Evolutionary conservation across 176 grass and related monocot genomes (phyloP).

Genomic region (Carex myosuroides): DNA sequence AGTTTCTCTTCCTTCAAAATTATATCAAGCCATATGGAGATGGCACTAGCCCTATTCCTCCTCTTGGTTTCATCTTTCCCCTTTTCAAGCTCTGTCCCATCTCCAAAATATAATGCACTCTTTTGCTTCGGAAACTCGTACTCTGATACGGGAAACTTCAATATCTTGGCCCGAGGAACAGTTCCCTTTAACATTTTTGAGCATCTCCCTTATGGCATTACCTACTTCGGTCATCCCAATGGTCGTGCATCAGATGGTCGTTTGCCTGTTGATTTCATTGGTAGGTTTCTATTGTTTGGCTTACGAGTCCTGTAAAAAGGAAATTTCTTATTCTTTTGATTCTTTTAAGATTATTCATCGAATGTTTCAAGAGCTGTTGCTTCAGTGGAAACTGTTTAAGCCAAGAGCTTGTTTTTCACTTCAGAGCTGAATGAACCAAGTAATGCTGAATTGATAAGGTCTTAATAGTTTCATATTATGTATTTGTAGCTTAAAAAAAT

Average conservation of each 20-base stretch:
- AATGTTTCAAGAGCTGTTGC: not conserved
- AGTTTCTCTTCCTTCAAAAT: not conserved
- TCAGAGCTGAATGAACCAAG: not conserved
- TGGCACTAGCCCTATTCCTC: not conserved
- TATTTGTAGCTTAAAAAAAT: not conserved
- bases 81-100: not conserved
- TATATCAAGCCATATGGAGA: not conserved
- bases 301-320: not conserved
- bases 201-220: constrained; percentile 49
- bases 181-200: constrained; percentile 33
- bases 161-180: constrained; percentile 21
- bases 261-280: constrained; percentile 60
- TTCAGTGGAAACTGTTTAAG: not conserved
- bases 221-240: constrained; percentile 42
- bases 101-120: constrained; percentile 30
- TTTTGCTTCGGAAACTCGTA: constrained; percentile 61
- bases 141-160: constrained; percentile 53
- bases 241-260: constrained; percentile 54
- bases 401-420: not conserved
- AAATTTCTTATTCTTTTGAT: not conserved
- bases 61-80: not conserved
- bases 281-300: constrained; percentile 9
- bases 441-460: not conserved
- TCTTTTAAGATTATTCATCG: not conserved
- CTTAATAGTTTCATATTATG: not conserved